Conservation (phyloP, 495 filamentous ascomycete genomes). For the Penicillium steckii region DNA sequence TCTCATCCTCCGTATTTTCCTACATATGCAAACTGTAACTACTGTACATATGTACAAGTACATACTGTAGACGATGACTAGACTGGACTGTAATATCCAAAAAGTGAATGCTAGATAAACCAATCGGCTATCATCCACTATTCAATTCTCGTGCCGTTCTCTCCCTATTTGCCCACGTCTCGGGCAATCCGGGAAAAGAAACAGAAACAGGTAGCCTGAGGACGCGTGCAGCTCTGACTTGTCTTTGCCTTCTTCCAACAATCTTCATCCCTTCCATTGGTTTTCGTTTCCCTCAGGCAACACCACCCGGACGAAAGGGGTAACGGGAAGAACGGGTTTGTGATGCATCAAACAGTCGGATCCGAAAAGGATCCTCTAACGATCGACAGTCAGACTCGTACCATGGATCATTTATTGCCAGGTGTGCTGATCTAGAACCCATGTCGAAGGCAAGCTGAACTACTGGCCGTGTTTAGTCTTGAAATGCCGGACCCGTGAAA, state of each 20-base stretch:
- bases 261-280: not conserved
- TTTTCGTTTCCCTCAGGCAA: not conserved
- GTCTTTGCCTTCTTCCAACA: not conserved
- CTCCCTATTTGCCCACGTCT: not conserved
- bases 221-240: not conserved
- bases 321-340: not conserved
- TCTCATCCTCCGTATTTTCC: too few species aligned
- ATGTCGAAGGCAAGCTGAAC: not conserved
- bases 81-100: too few species aligned
- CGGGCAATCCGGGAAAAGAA: not conserved
- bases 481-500: not conserved
- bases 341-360: not conserved
- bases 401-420: slow-evolving; percentile 10
- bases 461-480: not conserved
- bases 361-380: not conserved
- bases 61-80: not conserved
- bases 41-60: not conserved
- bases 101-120: not conserved
- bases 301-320: not conserved
- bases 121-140: slow-evolving; percentile 5
- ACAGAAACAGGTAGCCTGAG: not conserved
- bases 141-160: not conserved
- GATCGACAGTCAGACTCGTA: not conserved
- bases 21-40: too few species aligned
- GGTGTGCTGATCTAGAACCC: slow-evolving; percentile 1